Percentiles rank a stretch among this genome's conserved stretches.
phyloP scores from a whole-genome alignment of 2,329 filamentous ascomycete species.

The Colletotrichum sp. region DNA sequence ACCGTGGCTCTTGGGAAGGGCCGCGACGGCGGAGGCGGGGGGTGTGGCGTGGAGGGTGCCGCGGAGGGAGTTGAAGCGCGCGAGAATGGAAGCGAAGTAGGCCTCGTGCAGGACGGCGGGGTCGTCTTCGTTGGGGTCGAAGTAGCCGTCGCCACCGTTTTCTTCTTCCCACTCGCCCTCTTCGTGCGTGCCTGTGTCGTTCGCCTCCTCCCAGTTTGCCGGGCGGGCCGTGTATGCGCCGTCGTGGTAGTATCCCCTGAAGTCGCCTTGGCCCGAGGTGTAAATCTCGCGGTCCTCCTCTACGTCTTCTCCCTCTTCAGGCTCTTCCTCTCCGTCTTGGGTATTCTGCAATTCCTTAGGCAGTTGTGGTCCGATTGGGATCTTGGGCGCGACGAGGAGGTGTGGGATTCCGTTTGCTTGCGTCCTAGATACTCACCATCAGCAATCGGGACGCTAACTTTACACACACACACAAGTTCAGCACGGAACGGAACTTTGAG shows the following conservation, averaged over 20 bases:
- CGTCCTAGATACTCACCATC: conserved; percentile 65
- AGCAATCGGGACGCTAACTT: conserved; percentile 35
- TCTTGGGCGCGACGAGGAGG: conserved; percentile 68
- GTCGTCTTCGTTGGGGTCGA: conserved; percentile 29
- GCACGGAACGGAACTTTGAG: conserved; percentile 24
- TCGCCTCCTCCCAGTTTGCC: conserved; percentile 31
- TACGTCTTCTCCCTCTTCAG: conserved; percentile 32
- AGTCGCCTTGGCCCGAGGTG: conserved; percentile 53
- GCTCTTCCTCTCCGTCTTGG: conserved; percentile 30
- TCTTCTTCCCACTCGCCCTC: conserved; percentile 27
- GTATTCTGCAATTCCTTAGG: conserved; percentile 40
- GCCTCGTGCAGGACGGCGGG: conserved; percentile 58
- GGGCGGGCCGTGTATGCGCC: conserved; percentile 77
- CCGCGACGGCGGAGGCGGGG: conserved; percentile 54
- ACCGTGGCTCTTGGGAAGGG: conserved; percentile 59
- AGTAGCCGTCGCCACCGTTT: conserved; percentile 26
- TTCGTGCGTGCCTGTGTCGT: conserved; percentile 30
- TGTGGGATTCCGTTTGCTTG: conserved; percentile 78
- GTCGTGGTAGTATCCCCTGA: conserved; percentile 73
- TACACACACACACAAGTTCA: conserved; percentile 24
- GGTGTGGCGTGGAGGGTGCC: conserved; percentile 61
- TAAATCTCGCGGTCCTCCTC: conserved; percentile 50
- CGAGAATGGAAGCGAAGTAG: conserved; percentile 71
- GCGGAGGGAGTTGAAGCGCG: conserved; percentile 71
- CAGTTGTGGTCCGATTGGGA: conserved; percentile 56